These are phyloP conservation scores for Yamadazyma trypodendri DNA, from an alignment of 1,139 yeast species.

Conservation along the genomic window DNA sequence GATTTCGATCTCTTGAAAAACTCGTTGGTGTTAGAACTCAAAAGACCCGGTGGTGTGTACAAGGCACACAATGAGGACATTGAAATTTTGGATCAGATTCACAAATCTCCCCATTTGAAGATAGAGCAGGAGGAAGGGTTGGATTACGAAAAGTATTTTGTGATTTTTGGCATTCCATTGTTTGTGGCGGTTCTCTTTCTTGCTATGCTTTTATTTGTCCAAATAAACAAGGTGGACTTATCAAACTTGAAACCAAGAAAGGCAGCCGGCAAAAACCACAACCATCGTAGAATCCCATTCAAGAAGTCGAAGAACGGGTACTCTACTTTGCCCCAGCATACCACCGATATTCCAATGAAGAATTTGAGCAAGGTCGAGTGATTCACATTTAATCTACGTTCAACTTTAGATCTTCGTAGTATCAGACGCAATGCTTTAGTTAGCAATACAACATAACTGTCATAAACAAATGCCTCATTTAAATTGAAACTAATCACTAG, in stretches of 20 bases:
- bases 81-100: constrained; percentile 40
- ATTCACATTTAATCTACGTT: too few species aligned
- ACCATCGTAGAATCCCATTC: constrained; percentile 33
- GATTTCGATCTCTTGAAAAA: constrained; percentile 56
- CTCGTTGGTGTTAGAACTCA: constrained; percentile 56
- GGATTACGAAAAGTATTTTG: constrained; percentile 66
- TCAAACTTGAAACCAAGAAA: constrained; percentile 47
- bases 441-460: too few species aligned
- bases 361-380: constrained; percentile 14
- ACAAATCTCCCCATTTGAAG: constrained; percentile 24
- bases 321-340: constrained; percentile 30
- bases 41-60: constrained; percentile 56
- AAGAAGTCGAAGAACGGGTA: constrained; percentile 21
- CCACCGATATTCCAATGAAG: constrained; percentile 16
- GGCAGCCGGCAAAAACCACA: constrained; percentile 41
- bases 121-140: constrained; percentile 56
- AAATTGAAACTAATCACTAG: too few species aligned
- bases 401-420: too few species aligned
- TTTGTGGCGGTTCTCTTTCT: constrained; percentile 60
- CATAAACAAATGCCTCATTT: too few species aligned
- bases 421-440: too few species aligned
- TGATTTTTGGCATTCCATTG: constrained; percentile 70
- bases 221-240: constrained; percentile 51
- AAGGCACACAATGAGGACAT: constrained; percentile 58
- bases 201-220: constrained; percentile 63